Percentiles rank a stretch among this genome's conserved stretches.
phyloP scores from a whole-genome alignment of 495 filamentous ascomycete species.

The Talaromyces liani region DNA sequence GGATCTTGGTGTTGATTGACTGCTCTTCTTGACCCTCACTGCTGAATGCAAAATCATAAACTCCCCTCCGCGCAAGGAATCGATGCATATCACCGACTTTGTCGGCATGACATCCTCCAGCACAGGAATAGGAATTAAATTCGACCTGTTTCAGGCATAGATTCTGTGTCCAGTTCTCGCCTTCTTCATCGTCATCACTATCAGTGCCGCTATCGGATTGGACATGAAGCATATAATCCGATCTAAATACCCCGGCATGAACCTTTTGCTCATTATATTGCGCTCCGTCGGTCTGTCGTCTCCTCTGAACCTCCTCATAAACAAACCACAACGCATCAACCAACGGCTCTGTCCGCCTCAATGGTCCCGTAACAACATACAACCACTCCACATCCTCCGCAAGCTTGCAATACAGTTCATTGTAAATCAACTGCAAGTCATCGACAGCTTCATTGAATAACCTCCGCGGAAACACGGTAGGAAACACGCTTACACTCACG shows the following conservation, averaged over 20 bases:
- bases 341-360: constrained; percentile 58
- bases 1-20: constrained; percentile 15
- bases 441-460: constrained; percentile 61
- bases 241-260: constrained; percentile 75
- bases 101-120: constrained; percentile 56
- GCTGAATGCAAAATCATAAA: constrained; percentile 11
- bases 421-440: constrained; percentile 64
- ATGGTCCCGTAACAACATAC: constrained; percentile 21
- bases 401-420: constrained; percentile 71
- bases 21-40: constrained; percentile 4
- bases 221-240: constrained; percentile 82
- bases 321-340: constrained; percentile 71
- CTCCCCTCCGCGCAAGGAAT: constrained; percentile 18
- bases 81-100: constrained; percentile 60
- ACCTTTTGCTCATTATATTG: constrained; percentile 57
- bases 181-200: neutral
- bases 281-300: neutral
- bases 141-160: constrained; percentile 76
- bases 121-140: constrained; percentile 87
- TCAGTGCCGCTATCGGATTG: neutral
- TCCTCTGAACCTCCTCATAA: constrained; percentile 58
- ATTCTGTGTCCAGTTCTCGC: neutral
- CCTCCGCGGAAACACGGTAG: constrained; percentile 63
- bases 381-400: constrained; percentile 71
- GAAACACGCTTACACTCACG: constrained; percentile 76